Evolutionary conservation across 768 basidiomycete genomes (phyloP).

Genomic region (Suillus paluster): DNA sequence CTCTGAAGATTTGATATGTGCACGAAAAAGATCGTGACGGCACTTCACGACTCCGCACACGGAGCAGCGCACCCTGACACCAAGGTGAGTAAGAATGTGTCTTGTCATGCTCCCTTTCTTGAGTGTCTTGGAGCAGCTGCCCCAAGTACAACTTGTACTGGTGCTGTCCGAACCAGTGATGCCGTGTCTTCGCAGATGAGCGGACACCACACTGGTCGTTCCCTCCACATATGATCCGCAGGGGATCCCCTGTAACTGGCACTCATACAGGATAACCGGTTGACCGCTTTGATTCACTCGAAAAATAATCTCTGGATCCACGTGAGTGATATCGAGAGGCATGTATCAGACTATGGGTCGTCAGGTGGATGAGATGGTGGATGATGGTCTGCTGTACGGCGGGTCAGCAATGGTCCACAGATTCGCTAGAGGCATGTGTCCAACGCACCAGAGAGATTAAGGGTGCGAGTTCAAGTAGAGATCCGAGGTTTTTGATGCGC

Average conservation of each 20-base stretch:
- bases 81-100: constrained; percentile 12
- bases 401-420: background rate
- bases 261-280: background rate
- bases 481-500: background rate
- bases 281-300: background rate
- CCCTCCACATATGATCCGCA: constrained; percentile 3
- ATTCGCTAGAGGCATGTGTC: background rate
- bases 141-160: constrained; percentile 6
- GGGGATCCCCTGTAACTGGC: background rate
- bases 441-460: background rate
- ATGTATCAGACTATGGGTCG: background rate
- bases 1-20: background rate
- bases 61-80: constrained; percentile 4
- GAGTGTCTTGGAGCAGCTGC: background rate
- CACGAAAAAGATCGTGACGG: background rate
- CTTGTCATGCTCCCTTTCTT: constrained; percentile 12
- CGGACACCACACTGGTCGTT: background rate
- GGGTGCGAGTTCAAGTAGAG: background rate
- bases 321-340: background rate
- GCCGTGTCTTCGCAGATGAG: constrained; percentile 10
- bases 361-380: background rate
- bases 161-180: constrained; percentile 2
- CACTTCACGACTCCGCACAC: background rate
- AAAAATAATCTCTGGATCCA: background rate
- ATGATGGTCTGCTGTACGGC: background rate